Base-by-base conservation (phyloP, 495 filamentous ascomycete species). In the Massariosphaeria phaeospora region DNA sequence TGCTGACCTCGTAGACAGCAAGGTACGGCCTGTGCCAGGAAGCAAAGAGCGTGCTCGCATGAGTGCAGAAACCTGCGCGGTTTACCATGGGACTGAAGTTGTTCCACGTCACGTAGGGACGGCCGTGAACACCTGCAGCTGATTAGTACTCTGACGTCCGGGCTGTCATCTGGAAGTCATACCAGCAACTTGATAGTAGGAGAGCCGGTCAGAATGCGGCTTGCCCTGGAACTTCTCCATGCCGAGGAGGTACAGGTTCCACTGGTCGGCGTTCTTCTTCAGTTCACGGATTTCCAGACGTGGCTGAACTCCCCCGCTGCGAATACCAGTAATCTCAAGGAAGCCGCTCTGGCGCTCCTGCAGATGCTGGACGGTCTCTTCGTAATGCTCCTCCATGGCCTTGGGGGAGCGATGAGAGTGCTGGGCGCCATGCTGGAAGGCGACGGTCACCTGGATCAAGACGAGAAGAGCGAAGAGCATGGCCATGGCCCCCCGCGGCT, bases 1-100 rank as follows among this genome's bases (percentile, higher is more conserved):
- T 23, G 2, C 67, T 52, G 69, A 83, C 82, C 76, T 87, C 84
- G 57, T 78, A 80, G 39, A 87, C 65, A 38, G 76, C 75, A 51
- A 87, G 73, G 66, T 86, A 88, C 13, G 83, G 79, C 43, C 84
- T 74, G 70, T 88, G 84, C 84, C 84, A 88, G 24, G 82, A 75
- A 39, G 78, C 75, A 59, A 87, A 87, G 35, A 88, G 69, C 30
- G 76, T 74, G 12, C 78, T 82, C 17, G 72, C 70, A 67, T 88
- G 84, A 21, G 74, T 72, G 59, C 84, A 88, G 57, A 83, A 86
- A 7, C 84, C 84, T 30, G 68, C 71, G 27, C 68, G 53, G 63
- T 76, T 68, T 33, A 73, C 72, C 3, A 78, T 76, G 6, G 74
- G 65, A 23, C 65, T 71, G 39, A 46, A 45, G 41, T 70, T 72